A percentile compares a stretch with the other conserved stretches of the same genome.
phyloP scores from a whole-genome alignment of 176 grass and related monocot species.

The Otatea glauca region DNA sequence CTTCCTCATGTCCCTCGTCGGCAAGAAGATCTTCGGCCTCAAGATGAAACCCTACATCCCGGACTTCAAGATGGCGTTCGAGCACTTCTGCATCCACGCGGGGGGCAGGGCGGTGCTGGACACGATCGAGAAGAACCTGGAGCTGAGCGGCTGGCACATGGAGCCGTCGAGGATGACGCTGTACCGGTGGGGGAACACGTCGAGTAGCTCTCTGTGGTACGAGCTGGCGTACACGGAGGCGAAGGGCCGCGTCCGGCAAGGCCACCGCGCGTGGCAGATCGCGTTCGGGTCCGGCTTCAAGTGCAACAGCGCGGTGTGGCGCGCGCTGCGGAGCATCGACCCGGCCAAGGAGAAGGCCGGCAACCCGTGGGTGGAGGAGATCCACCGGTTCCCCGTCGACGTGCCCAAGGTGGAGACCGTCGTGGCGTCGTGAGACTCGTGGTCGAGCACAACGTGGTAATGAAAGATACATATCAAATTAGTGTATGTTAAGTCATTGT shows the following conservation, averaged over 20 bases:
- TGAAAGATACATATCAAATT: neutral
- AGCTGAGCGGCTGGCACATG: conserved; percentile 50
- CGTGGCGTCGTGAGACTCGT: neutral
- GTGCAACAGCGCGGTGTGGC: conserved; percentile 92
- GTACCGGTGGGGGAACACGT: conserved; percentile 67
- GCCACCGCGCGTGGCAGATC: conserved; percentile 57
- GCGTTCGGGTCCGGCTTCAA: conserved; percentile 70
- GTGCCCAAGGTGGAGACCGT: conserved; percentile 81
- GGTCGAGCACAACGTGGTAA: neutral
- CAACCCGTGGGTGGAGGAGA: conserved; percentile 69
- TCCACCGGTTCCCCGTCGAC: conserved; percentile 69
- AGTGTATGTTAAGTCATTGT: neutral
- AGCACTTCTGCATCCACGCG: conserved; percentile 97
- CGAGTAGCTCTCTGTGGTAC: conserved; percentile 66
- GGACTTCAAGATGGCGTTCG: conserved; percentile 96
- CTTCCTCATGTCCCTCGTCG: conserved; percentile 58
- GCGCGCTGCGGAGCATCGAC: conserved; percentile 54
- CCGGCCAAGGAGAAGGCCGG: conserved; percentile 44
- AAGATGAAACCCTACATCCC: conserved; percentile 67
- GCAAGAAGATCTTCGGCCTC: conserved; percentile 53
- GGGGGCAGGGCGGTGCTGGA: conserved; percentile 81
- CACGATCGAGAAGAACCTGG: conserved; percentile 76
- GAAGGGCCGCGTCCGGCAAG: conserved; percentile 41
- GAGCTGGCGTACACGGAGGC: conserved; percentile 67
- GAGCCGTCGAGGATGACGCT: conserved; percentile 64